phyloP scores from a whole-genome alignment of 2,329 filamentous ascomycete species.

The Talaromyces sp. region DNA sequence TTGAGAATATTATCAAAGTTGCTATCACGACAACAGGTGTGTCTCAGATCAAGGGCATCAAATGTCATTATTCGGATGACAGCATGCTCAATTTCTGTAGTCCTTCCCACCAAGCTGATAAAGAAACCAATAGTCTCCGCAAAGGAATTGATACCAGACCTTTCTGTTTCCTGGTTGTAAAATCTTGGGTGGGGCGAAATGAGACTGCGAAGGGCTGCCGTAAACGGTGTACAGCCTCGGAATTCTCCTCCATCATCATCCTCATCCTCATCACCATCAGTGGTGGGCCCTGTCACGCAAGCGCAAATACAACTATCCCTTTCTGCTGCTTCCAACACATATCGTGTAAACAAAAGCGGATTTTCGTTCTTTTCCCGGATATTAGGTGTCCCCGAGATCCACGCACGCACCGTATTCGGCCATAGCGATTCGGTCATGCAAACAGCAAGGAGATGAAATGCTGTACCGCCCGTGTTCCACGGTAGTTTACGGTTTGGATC shows the following conservation, averaged over 20 bases:
- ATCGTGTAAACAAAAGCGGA: neutral
- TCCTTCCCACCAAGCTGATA: neutral
- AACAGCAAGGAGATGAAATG: neutral
- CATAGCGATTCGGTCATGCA: neutral
- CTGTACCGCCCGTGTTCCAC: neutral
- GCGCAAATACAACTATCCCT: neutral
- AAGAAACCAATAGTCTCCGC: neutral
- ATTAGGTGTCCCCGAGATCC: neutral
- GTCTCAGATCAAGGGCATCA: neutral
- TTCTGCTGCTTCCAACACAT: neutral
- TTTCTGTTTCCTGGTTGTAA: neutral
- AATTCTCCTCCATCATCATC: neutral
- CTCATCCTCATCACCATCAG: neutral
- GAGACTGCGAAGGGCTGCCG: neutral
- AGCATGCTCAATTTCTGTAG: neutral
- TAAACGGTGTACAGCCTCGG: neutral
- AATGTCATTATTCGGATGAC: neutral
- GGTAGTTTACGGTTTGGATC: neutral
- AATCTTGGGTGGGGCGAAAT: neutral
- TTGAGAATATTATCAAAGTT: neutral
- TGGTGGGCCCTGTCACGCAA: neutral
- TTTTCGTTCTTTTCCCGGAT: neutral
- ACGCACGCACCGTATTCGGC: neutral
- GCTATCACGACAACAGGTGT: neutral
- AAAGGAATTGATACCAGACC: neutral